These are phyloP conservation scores for Paramecium caudatum DNA, from an alignment of 73 alveolate genomes.

Conservation along the genomic window DNA sequence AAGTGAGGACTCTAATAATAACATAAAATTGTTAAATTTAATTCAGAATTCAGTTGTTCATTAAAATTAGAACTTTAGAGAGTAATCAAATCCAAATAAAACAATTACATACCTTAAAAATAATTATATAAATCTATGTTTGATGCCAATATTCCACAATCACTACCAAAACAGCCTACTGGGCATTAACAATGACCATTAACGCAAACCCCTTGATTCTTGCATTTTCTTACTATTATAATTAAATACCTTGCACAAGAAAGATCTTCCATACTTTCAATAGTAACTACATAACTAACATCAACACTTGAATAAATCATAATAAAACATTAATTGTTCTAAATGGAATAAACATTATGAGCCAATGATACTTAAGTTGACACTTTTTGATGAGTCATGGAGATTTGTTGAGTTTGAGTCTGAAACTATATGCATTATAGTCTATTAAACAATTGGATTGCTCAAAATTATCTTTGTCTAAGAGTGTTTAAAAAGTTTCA, in stretches of 20 bases:
- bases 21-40: neutral
- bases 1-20: neutral
- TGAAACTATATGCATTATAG: slow-evolving; percentile 18
- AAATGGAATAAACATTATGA: slow-evolving; percentile 4
- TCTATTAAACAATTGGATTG: neutral
- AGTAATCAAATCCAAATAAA: slow-evolving; percentile 25
- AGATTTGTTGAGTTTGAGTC: neutral
- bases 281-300: neutral
- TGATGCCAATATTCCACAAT: neutral
- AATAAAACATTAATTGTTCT: neutral
- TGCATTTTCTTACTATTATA: neutral
- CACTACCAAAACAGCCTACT: neutral
- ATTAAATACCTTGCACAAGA: neutral
- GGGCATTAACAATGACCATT: slow-evolving; percentile 28
- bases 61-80: neutral
- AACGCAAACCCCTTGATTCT: neutral
- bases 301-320: neutral
- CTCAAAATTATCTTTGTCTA: neutral
- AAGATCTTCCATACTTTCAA: neutral
- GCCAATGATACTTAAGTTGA: slow-evolving; percentile 14
- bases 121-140: neutral
- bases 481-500: slow-evolving; percentile 24
- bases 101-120: neutral
- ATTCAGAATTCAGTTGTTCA: neutral
- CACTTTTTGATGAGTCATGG: neutral